Base-by-base conservation (phyloP, 2,329 filamentous ascomycete species). In the Penicillium sp. region DNA sequence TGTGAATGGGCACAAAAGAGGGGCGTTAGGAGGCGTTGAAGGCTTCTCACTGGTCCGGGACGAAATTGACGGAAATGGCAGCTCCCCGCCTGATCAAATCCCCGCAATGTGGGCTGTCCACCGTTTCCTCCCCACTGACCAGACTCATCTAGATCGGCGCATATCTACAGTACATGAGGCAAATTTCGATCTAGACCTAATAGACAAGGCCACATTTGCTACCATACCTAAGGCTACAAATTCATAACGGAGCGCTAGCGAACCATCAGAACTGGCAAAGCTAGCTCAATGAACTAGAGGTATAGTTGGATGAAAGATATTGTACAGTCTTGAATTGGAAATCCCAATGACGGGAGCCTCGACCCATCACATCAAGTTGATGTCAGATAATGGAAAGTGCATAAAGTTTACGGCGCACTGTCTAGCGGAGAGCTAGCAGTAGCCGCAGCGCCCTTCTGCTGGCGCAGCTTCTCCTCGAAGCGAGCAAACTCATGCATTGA, bases 401-500 rank as follows among this genome's bases (percentile, higher is more conserved):
- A 28, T 24, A 7, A 9, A 23, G 18, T 42, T 60, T 57, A 70
- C 39, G 65, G 56, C n/a, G 70, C 80, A 46, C 70, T 77, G 65
- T 85, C 82, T 54, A 85, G 64, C 42, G 75, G 78, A 4, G 79
- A 78, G 65, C 80, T 78, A 16, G 81, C 72, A 18, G 75, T 76
- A 9, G 79, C 80, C 46, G 76, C 73, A 2, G 74, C 69, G 0
- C 81, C 82, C 70, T 79, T 79, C 52, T 85, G 81, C 62, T 81
- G 76, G 59, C 78, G 78, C 59, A 89, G 65, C 70, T 88, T 96
- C 77, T 96, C 90, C 72, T 97, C 93, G 69, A 97, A 96, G 74
- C 89, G 94, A 60, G 88, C 89, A 75, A 99, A 97, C 68, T 97
- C 93, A 63, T 86, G 76, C 65, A 93, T 74, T 0, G 92, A 85